Evolutionary conservation across 2,329 filamentous ascomycete species (phyloP), one percentile per base, ranked within the genome.

Genomic region (Aspergillus quadrilineatus): DNA sequence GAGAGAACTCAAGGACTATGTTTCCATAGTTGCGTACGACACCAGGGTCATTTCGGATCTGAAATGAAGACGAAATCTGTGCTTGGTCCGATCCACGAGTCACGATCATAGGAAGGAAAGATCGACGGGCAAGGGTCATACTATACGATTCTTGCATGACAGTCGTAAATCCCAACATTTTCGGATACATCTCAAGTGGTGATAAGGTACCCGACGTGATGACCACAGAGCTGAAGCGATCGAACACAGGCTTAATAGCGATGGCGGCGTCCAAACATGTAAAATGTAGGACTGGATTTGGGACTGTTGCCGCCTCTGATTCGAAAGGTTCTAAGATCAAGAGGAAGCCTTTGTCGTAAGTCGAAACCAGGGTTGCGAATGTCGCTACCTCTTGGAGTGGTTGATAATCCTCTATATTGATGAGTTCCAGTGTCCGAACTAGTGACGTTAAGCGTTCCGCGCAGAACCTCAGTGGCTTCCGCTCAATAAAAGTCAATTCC

Each of bases 201-300:
- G 94, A 97, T 59, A 99, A 91, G 1, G 94, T 99, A 61, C 94
- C 94, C 0, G 94, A 97, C 0, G 94, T 99, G 71, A 99, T 97
- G 69, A 99, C 96, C 62, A 99, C 94, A 1, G 94, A 97, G 73
- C 90, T 92, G 73, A 99, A 99, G 50, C 94, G 88, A 58, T 99
- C 93, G 69, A 99, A 97, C 4, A 99, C 93, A 0, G 94, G 94
- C 61, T 94, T 95, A 69, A 99, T 99, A 42, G 95, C 94, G 63
- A 99, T 99, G 0, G 95, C 94, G 4, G 94, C 94, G 73, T 99
- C 94, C 22, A 99, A 82, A 68, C 94, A 99, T 2, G 93, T 94
- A 70, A 99, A 96, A 71, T 99, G 95, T 10, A 99, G 81, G n/a
- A 97, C 87, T 0, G 94, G 94, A 62, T 99, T 99, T 0, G 94